phyloP scores from a whole-genome alignment of 306 rosid genomes.

The Abrus pulchellus region DNA sequence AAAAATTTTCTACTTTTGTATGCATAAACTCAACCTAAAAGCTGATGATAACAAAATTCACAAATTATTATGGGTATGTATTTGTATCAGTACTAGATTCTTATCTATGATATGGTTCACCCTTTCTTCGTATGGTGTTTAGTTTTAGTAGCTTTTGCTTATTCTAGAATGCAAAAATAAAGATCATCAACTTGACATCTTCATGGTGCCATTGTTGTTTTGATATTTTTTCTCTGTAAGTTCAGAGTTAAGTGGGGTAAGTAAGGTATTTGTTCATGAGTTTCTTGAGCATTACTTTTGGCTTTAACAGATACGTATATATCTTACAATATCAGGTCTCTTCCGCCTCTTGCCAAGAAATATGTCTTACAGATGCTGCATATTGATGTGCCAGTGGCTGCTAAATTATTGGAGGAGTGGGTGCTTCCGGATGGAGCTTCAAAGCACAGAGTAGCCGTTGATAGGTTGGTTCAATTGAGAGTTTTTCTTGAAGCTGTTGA shows the following conservation, averaged over 20 bases:
- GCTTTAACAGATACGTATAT: constrained; percentile 16
- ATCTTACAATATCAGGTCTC: constrained; percentile 68
- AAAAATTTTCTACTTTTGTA: no score
- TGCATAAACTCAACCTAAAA: no score
- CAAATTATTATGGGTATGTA: no score
- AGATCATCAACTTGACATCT: constrained; percentile 14
- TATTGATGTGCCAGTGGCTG: constrained; percentile 68
- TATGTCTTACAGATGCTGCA: constrained; percentile 81
- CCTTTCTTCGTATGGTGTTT: not conserved
- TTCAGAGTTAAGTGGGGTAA: constrained; percentile 4
- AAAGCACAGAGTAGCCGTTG: constrained; percentile 86
- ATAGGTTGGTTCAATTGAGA: constrained; percentile 88
- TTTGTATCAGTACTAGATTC: not conserved
- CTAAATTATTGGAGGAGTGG: constrained; percentile 91
- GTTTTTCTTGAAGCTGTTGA: constrained; percentile 76
- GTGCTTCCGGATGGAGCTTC: constrained; percentile 88
- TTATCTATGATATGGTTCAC: not conserved
- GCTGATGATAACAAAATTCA: no score
- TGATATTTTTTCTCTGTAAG: not conserved
- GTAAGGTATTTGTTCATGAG: constrained; percentile 15
- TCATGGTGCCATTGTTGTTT: constrained; percentile 1
- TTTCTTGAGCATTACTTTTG: constrained; percentile 5
- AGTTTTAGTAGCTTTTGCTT: constrained; percentile 8
- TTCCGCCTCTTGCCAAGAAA: constrained; percentile 92
- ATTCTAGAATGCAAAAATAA: constrained; percentile 12